phyloP scores from a whole-genome alignment of 2,329 filamentous ascomycete species.

The Thelonectria discophora region DNA sequence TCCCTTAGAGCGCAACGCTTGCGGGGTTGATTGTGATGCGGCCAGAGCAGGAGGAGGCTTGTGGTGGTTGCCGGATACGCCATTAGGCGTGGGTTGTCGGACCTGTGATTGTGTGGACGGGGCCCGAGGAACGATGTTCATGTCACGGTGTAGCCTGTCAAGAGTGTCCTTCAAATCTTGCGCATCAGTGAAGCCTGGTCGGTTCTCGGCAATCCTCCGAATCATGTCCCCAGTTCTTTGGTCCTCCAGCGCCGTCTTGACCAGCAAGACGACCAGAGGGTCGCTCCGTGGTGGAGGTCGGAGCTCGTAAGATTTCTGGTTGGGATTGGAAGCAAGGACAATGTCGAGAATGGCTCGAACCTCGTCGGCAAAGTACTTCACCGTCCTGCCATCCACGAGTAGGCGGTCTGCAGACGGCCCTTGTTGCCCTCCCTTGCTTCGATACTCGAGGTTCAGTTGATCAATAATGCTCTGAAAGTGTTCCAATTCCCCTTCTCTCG shows the following conservation, averaged over 20 bases:
- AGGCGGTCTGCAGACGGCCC: conserved; percentile 64
- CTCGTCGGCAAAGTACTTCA: conserved; percentile 68
- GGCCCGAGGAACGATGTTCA: conserved; percentile 47
- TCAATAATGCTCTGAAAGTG: conserved; percentile 85
- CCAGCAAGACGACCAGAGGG: conserved; percentile 63
- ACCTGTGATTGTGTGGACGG: conserved; percentile 42
- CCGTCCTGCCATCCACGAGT: conserved; percentile 63
- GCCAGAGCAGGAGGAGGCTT: conserved; percentile 30
- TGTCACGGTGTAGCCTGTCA: conserved; percentile 57
- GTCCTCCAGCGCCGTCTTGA: conserved; percentile 67
- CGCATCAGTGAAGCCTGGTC: conserved; percentile 61
- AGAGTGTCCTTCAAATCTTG: conserved; percentile 63
- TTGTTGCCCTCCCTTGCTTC: conserved; percentile 59
- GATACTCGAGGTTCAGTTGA: conserved; percentile 72
- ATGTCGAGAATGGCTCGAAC: conserved; percentile 67
- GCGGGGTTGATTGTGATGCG: conserved; percentile 51
- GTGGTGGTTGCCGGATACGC: conserved; percentile 44
- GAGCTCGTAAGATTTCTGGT: conserved; percentile 62
- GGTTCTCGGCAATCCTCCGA: conserved; percentile 61
- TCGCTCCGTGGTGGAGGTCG: conserved; percentile 64
- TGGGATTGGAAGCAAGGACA: conserved; percentile 66
- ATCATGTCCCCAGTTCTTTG: conserved; percentile 59
- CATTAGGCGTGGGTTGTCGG: conserved; percentile 44
- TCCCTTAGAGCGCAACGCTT: conserved; percentile 68
- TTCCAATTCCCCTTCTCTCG: conserved; percentile 74